phyloP scores from a whole-genome alignment of 1,139 yeast species.

The Diutina scorzettiae region DNA sequence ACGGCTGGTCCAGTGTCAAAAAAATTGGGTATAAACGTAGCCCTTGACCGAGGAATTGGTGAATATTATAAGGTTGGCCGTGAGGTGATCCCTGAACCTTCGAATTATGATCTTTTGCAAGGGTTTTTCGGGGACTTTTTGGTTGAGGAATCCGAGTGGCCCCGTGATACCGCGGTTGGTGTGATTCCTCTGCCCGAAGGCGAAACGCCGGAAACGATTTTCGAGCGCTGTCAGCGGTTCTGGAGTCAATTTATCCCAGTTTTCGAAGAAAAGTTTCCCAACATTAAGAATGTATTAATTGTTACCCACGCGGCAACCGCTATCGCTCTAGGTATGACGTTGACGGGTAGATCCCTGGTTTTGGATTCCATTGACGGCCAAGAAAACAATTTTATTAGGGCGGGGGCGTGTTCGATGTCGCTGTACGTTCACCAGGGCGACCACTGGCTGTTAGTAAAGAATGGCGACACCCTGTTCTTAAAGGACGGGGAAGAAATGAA shows the following conservation, averaged over 20 bases:
- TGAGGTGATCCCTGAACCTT: slow-evolving; percentile 46
- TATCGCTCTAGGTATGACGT: slow-evolving; percentile 63
- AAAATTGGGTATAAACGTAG: slow-evolving; percentile 41
- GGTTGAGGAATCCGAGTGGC: slow-evolving; percentile 27
- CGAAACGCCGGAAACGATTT: slow-evolving; percentile 54
- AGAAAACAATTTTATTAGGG: slow-evolving; percentile 17
- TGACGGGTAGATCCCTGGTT: slow-evolving; percentile 29
- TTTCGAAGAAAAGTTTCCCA: slow-evolving; percentile 42
- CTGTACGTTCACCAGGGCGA: slow-evolving; percentile 15
- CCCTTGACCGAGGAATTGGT: slow-evolving; percentile 62
- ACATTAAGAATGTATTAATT: slow-evolving; percentile 42
- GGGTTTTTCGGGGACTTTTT: slow-evolving; percentile 38
- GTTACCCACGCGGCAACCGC: slow-evolving; percentile 81
- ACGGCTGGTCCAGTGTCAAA: slow-evolving; percentile 64
- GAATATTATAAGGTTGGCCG: slow-evolving; percentile 55
- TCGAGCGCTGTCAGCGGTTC: slow-evolving; percentile 39
- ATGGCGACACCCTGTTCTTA: slow-evolving; percentile 60
- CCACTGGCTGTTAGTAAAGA: slow-evolving; percentile 44
- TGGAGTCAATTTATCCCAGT: slow-evolving; percentile 38
- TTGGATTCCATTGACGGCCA: slow-evolving; percentile 38
- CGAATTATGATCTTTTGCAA: slow-evolving; percentile 33
- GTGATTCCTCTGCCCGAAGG: slow-evolving; percentile 47
- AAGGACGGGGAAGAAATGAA: slow-evolving; percentile 81
- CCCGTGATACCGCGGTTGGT: slow-evolving; percentile 24
- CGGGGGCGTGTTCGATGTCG: slow-evolving; percentile 36